Evolutionary conservation across 139 green algal species (phyloP).

Genomic region (Asterochloris erici): DNA sequence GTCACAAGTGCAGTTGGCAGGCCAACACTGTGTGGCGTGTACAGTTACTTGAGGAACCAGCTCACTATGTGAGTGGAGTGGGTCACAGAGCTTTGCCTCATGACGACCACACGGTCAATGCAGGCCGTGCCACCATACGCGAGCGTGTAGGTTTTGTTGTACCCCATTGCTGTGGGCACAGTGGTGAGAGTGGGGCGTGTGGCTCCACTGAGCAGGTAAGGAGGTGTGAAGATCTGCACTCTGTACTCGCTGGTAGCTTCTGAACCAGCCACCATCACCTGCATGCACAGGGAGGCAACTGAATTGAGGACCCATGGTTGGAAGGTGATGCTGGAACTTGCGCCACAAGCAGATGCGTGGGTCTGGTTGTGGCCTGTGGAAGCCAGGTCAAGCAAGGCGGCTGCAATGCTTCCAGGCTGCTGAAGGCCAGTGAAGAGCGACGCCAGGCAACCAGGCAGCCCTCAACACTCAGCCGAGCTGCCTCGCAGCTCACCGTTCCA

Average conservation of each 20-base stretch:
- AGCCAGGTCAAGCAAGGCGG: too few relatives aligned
- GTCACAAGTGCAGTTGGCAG: too few relatives aligned
- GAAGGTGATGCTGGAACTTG: too few relatives aligned
- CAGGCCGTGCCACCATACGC: neutral
- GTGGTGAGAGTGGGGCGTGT: neutral
- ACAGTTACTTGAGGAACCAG: too few relatives aligned
- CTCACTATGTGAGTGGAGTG: neutral
- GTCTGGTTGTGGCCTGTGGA: too few relatives aligned
- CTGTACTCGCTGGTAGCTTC: neutral
- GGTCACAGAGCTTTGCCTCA: neutral
- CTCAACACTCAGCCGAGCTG: too few relatives aligned
- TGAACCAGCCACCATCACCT: neutral
- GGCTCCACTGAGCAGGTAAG: neutral
- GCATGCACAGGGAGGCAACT: neutral
- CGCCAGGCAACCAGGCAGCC: too few relatives aligned
- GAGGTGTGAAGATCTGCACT: neutral
- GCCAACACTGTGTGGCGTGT: too few relatives aligned
- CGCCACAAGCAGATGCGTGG: too few relatives aligned
- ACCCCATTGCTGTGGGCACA: neutral
- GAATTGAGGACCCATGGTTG: too few relatives aligned
- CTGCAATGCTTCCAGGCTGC: too few relatives aligned
- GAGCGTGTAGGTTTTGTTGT: neutral
- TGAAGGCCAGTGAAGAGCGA: too few relatives aligned
- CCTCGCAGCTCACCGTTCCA: neutral
- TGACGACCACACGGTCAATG: neutral